Base-by-base conservation (phyloP, 148 eudicot species). In the Rhododendron vialii region DNA sequence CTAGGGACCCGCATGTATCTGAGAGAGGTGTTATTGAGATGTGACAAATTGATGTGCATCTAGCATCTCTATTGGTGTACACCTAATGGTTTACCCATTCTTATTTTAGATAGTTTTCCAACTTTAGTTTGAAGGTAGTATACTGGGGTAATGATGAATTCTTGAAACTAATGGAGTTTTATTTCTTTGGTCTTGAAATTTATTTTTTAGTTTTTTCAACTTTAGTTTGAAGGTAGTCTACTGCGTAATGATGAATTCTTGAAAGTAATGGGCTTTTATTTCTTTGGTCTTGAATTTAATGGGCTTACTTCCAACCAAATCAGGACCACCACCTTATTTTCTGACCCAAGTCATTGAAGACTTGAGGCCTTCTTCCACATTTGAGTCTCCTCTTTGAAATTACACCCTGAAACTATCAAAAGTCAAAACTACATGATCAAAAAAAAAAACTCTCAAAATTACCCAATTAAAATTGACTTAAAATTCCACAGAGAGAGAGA, bases 311-410 rank as follows among this genome's bases (percentile, higher is more conserved):
- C 47, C 79, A 38, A 38, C 79, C 48, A 18, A 30, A 28, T 71
- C 76, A 15, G 33, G 76, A 33, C 20, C 76, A 33, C 22, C 76
- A 26, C 35, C 41, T 33, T 71, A 33, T 71, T 71, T 71, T 71
- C 20, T 30, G 76, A 41, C 76, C 82, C 59, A 41, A 41, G 63
- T 80, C 38, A 43, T 47, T n/a, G 5, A 26, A 48, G 83, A 53
- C 65, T 81, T 15, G n/a, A 35, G 69, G 28, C 84, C 47, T 20
- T 18, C 50, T 55, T 81, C 84, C 50, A 57, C 28, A 33, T 82
- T 82, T 26, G 22, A 57, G 84, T 59, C 73, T 82, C 11, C 71
- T 59, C 84, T 82, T 82, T 57, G 84, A 82, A 82, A 82, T 59
- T 57, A 1, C 30, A 57, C 47, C 45, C 83, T 30, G 38, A 26